Conservation (phyloP, 306 rosid species). For the Trifolium dubium region DNA sequence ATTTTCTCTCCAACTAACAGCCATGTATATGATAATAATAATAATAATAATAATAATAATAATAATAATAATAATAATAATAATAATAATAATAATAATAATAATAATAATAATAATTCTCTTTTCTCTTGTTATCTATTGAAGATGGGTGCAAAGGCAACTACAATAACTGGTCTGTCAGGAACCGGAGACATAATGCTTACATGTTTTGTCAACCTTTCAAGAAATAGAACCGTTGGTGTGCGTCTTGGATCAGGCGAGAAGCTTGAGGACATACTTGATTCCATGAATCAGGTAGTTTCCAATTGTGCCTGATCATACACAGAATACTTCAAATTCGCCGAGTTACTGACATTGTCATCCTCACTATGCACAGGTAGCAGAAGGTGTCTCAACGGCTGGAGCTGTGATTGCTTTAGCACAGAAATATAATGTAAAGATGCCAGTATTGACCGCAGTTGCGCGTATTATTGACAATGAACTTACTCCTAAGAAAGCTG, state of each 20-base stretch:
- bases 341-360: constrained; percentile 5
- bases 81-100: not conserved
- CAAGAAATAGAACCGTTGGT: constrained; percentile 90
- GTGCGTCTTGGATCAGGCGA: constrained; percentile 92
- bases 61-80: not conserved
- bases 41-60: too few relatives aligned
- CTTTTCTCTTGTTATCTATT: constrained; percentile 36
- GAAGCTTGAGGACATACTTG: constrained; percentile 73
- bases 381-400: constrained; percentile 93
- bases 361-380: constrained; percentile 59
- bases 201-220: constrained; percentile 88
- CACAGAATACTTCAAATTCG: not conserved
- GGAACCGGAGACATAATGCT: constrained; percentile 97
- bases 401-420: constrained; percentile 96
- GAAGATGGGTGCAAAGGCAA: constrained; percentile 95
- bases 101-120: not conserved
- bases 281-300: constrained; percentile 86
- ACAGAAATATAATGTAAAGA: constrained; percentile 83
- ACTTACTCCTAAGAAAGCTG: constrained; percentile 89
- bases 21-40: too few relatives aligned
- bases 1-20: not conserved
- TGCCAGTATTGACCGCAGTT: constrained; percentile 97
- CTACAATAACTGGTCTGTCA: constrained; percentile 90
- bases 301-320: not conserved
- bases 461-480: constrained; percentile 90